These are phyloP conservation scores for Backusella morwellensis DNA, from an alignment of 192 early-diverging fungal species.

Conservation along the genomic window DNA sequence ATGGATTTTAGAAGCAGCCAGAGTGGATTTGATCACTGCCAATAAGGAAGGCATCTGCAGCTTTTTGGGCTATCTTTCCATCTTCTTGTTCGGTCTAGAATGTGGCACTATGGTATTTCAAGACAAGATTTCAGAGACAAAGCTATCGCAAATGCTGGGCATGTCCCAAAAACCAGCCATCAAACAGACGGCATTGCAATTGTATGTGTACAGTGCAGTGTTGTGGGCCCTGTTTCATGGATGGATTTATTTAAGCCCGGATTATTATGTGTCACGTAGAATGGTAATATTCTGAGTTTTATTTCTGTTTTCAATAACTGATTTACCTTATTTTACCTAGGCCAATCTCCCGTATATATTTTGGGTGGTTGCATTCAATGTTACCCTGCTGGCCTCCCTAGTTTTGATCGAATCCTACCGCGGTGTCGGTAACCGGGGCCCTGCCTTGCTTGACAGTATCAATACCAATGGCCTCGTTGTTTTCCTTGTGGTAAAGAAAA, in stretches of 20 bases:
- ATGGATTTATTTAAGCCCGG: conserved; percentile 43
- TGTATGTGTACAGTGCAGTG: conserved; percentile 40
- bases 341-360: conserved; percentile 76
- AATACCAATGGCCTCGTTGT: conserved; percentile 81
- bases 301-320: neutral
- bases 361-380: conserved; percentile 75
- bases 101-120: conserved; percentile 61
- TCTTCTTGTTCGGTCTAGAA: conserved; percentile 78
- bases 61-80: conserved; percentile 79
- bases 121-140: neutral
- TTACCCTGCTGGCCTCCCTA: conserved; percentile 57
- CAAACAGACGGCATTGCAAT: conserved; percentile 39
- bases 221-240: conserved; percentile 36
- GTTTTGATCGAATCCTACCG: conserved; percentile 40
- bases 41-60: conserved; percentile 93
- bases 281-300: conserved; percentile 43
- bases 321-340: conserved; percentile 30
- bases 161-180: neutral
- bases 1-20: conserved; percentile 76
- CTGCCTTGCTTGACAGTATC: conserved; percentile 62
- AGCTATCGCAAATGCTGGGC: neutral
- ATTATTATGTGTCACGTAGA: conserved; percentile 69
- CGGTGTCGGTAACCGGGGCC: conserved; percentile 48
- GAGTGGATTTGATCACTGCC: conserved; percentile 69
- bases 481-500: conserved; percentile 70